phyloP scores from a whole-genome alignment of 805 yeast species.

The Ogataea pilisensis region DNA sequence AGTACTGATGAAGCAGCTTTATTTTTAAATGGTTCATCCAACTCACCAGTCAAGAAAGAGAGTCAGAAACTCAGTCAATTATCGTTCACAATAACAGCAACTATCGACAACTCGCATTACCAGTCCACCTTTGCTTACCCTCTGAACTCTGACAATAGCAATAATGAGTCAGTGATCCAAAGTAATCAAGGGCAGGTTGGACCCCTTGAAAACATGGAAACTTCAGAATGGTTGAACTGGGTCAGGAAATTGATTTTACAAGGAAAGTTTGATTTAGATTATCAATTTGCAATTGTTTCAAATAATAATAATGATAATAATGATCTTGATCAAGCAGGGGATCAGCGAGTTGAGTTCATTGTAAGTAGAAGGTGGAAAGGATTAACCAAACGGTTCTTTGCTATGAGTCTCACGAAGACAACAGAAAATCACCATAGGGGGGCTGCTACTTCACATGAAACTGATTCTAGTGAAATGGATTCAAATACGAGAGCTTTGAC shows the following conservation, averaged over 20 bases:
- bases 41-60: not conserved
- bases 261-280: constrained; percentile 1
- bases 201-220: not conserved
- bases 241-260: not conserved
- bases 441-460: too few species aligned
- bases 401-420: constrained; percentile 5
- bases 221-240: not conserved
- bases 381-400: constrained; percentile 12
- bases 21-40: too few species aligned
- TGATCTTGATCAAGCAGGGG: too few species aligned
- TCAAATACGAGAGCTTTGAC: not conserved
- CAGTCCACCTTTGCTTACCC: not conserved
- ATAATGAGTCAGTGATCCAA: too few species aligned
- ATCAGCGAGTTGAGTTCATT: not conserved
- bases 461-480: constrained; percentile 1
- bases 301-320: not conserved
- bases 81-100: not conserved
- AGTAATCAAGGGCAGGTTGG: too few species aligned
- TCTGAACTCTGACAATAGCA: too few species aligned
- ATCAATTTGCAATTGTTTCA: not conserved
- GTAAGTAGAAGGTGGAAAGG: constrained; percentile 3
- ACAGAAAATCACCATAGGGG: too few species aligned
- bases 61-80: not conserved
- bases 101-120: not conserved
- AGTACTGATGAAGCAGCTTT: not conserved